Conservation (phyloP, 2,329 filamentous ascomycete species). For the Aspergillus sp. region DNA sequence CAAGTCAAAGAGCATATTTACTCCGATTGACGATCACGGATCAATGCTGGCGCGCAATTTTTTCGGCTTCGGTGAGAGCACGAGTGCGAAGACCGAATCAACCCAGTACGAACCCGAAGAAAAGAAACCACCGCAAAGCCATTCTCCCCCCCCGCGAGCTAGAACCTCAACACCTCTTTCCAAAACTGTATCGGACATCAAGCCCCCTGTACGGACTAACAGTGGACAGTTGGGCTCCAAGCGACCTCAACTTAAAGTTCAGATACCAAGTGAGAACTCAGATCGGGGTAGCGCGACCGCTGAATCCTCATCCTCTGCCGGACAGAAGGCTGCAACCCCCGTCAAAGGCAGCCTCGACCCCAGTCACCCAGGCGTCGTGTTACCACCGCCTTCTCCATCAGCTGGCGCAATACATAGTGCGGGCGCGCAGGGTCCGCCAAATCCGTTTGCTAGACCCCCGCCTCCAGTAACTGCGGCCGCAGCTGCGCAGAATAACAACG, state of each 20-base stretch:
- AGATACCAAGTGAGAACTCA: slow-evolving; percentile 89
- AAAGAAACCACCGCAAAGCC: slow-evolving; percentile 64
- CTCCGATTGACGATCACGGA: slow-evolving; percentile 88
- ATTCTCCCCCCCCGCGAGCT: slow-evolving; percentile 53
- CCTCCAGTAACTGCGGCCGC: slow-evolving; percentile 56
- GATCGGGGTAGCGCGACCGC: slow-evolving; percentile 72
- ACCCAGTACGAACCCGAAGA: slow-evolving; percentile 46
- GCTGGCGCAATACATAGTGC: slow-evolving; percentile 83
- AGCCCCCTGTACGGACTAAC: slow-evolving; percentile 75
- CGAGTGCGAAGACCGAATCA: slow-evolving; percentile 33
- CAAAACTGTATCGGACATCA: slow-evolving; percentile 65
- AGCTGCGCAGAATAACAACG: slow-evolving; percentile 35
- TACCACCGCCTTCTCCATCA: slow-evolving; percentile 91
- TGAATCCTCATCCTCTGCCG: slow-evolving; percentile 65
- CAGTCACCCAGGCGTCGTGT: slow-evolving; percentile 69
- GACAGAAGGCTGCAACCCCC: slow-evolving; percentile 59
- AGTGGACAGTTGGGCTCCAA: slow-evolving; percentile 68
- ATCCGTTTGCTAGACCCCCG: slow-evolving; percentile 87
- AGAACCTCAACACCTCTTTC: slow-evolving; percentile 45
- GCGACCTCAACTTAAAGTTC: slow-evolving; percentile 83
- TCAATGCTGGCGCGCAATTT: slow-evolving; percentile 86
- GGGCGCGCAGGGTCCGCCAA: slow-evolving; percentile 87
- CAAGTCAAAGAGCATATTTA: slow-evolving; percentile 92
- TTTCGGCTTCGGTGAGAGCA: slow-evolving; percentile 57
- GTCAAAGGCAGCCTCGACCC: slow-evolving; percentile 54